A percentile compares a stretch with the other conserved stretches of the same genome.
Evolutionary conservation across 2,329 filamentous ascomycete genomes (phyloP).

Genomic region (Aspergillus candidus): DNA sequence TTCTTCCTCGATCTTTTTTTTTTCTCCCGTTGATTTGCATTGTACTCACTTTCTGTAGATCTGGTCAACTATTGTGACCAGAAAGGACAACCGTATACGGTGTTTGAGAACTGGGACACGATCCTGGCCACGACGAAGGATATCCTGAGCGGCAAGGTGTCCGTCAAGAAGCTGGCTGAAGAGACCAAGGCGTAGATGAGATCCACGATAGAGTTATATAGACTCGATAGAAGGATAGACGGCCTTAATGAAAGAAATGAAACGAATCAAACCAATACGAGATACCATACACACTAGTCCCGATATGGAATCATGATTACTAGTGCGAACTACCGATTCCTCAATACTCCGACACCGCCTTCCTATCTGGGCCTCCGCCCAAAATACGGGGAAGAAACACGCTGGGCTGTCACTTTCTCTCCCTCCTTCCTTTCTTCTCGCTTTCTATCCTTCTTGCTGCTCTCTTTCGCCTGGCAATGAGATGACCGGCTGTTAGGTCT

Average conservation of each 20-base stretch:
- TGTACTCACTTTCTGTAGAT: slow-evolving; percentile 49
- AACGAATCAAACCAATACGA: too few relatives aligned
- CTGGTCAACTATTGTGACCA: slow-evolving; percentile 80
- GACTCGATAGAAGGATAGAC: slow-evolving; percentile 1
- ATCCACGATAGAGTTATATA: slow-evolving; percentile 4
- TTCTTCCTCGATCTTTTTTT: neutral
- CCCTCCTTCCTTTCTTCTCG: neutral
- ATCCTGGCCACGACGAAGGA: slow-evolving; percentile 72
- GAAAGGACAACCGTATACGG: slow-evolving; percentile 78
- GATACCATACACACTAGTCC: too few relatives aligned
- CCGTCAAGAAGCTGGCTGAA: slow-evolving; percentile 62
- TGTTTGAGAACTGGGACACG: slow-evolving; percentile 76
- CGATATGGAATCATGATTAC: too few relatives aligned
- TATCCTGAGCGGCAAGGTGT: slow-evolving; percentile 66
- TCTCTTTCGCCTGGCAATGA: slow-evolving; percentile 11
- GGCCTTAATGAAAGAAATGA: too few relatives aligned
- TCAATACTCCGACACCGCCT: neutral
- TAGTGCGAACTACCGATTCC: too few relatives aligned
- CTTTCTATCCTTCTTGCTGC: neutral
- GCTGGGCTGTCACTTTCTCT: neutral
- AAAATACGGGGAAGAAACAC: neutral
- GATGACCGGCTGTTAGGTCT: slow-evolving; percentile 25
- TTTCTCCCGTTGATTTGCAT: neutral
- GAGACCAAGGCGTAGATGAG: slow-evolving; percentile 29
- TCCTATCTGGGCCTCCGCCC: neutral